A percentile compares a stretch with the other conserved stretches of the same genome.
These are phyloP conservation scores for Lactarius pseudohatsudake DNA, from an alignment of 768 basidiomycete genomes.

Conservation along the genomic window DNA sequence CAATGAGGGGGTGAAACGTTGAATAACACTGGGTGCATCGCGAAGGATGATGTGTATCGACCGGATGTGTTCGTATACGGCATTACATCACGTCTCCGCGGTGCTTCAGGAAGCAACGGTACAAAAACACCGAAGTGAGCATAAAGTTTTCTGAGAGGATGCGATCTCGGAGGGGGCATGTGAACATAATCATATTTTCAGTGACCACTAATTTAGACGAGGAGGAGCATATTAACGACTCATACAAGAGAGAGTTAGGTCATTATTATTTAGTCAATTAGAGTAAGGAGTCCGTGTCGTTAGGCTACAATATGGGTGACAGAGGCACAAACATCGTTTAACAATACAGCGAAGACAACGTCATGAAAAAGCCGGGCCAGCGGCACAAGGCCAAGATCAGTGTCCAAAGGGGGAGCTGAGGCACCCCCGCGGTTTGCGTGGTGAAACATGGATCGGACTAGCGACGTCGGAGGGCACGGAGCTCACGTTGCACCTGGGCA, in stretches of 20 bases:
- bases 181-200: neutral
- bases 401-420: neutral
- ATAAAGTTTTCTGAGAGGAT: neutral
- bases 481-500: constrained; percentile 26
- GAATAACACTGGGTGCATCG: neutral
- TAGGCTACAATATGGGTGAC: neutral
- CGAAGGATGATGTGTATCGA: neutral
- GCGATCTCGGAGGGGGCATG: neutral
- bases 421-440: neutral
- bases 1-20: neutral
- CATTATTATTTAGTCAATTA: neutral
- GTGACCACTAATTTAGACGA: neutral
- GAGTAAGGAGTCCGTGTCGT: neutral
- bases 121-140: neutral
- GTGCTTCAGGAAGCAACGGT: neutral
- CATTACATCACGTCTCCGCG: neutral
- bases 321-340: neutral
- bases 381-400: constrained; percentile 1
- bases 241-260: neutral
- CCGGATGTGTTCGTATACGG: neutral
- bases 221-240: neutral
- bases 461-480: constrained; percentile 40
- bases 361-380: neutral
- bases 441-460: neutral
- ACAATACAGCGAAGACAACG: neutral